These are phyloP conservation scores for Adansonia digitata DNA, from an alignment of 345 rosid genomes.

Conservation along the genomic window DNA sequence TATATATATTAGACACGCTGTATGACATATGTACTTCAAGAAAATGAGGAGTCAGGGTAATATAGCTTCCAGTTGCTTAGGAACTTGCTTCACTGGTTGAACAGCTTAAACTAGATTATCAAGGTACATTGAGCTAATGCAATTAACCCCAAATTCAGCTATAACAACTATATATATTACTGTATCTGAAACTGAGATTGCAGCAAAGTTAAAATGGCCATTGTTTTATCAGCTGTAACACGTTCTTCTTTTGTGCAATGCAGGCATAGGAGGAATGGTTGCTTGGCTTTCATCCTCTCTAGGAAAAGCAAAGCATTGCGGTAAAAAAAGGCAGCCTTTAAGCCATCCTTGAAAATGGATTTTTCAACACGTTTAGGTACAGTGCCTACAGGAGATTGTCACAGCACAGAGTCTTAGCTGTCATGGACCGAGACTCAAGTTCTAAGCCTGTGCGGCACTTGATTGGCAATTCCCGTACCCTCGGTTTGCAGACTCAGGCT, in stretches of 20 bases:
- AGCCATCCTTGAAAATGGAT: not conserved
- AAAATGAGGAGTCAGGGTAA: too few relatives aligned
- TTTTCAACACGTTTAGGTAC: constrained; percentile 1
- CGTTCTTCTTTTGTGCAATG: not conserved
- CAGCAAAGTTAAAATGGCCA: not conserved
- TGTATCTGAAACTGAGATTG: not conserved
- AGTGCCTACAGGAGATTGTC: not conserved
- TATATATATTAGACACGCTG: too few relatives aligned
- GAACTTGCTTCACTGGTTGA: not conserved
- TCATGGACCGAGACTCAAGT: too few relatives aligned
- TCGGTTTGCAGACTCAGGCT: too few relatives aligned
- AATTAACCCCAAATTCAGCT: not conserved
- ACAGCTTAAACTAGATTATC: not conserved
- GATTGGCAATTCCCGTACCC: too few relatives aligned
- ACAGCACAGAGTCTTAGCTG: too few relatives aligned
- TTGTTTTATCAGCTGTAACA: not conserved
- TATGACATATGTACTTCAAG: too few relatives aligned
- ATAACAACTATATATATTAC: not conserved
- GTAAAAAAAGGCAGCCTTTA: not conserved
- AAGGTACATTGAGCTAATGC: not conserved
- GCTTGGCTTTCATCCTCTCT: constrained; percentile 42
- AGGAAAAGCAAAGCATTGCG: constrained; percentile 16
- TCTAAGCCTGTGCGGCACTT: not conserved
- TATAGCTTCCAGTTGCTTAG: not conserved
- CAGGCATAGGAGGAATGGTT: constrained; percentile 44